phyloP scores from a whole-genome alignment of 2,329 filamentous ascomycete genomes.

The Ilyonectria robusta region DNA sequence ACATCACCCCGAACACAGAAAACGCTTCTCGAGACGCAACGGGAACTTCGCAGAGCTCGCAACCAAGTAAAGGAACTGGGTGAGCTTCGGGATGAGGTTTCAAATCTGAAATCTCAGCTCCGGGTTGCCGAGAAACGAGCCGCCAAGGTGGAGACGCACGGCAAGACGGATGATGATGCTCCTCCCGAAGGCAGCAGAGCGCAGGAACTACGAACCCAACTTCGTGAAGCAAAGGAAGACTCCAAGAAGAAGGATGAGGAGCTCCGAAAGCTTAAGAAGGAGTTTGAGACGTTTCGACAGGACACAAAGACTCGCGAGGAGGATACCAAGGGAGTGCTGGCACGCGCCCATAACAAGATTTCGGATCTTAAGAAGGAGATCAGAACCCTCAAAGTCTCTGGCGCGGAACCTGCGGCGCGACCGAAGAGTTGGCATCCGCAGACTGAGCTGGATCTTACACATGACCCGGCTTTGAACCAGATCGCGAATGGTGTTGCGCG shows the following conservation, averaged over 20 bases:
- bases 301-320: slow-evolving; percentile 67
- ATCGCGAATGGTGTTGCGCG: slow-evolving; percentile 32
- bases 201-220: slow-evolving; percentile 58
- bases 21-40: slow-evolving; percentile 66
- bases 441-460: slow-evolving; percentile 34
- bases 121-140: slow-evolving; percentile 62
- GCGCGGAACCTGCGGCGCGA: slow-evolving; percentile 36
- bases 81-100: slow-evolving; percentile 67
- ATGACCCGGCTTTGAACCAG: slow-evolving; percentile 25
- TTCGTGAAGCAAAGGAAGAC: slow-evolving; percentile 61
- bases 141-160: slow-evolving; percentile 55
- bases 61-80: slow-evolving; percentile 68
- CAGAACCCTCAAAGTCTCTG: slow-evolving; percentile 57
- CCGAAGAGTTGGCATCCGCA: slow-evolving; percentile 51
- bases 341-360: slow-evolving; percentile 71
- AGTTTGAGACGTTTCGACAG: slow-evolving; percentile 68
- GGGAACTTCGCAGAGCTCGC: slow-evolving; percentile 68
- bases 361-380: slow-evolving; percentile 69
- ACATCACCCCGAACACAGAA: slow-evolving; percentile 66
- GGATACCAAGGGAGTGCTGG: slow-evolving; percentile 69
- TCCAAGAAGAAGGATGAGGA: slow-evolving; percentile 64
- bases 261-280: slow-evolving; percentile 63
- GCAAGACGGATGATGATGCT: slow-evolving; percentile 44
- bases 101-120: slow-evolving; percentile 66
- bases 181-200: slow-evolving; percentile 45